Evolutionary conservation across 345 rosid species (phyloP), one percentile per base, ranked within the genome.

Genomic region (Balakata baccata): DNA sequence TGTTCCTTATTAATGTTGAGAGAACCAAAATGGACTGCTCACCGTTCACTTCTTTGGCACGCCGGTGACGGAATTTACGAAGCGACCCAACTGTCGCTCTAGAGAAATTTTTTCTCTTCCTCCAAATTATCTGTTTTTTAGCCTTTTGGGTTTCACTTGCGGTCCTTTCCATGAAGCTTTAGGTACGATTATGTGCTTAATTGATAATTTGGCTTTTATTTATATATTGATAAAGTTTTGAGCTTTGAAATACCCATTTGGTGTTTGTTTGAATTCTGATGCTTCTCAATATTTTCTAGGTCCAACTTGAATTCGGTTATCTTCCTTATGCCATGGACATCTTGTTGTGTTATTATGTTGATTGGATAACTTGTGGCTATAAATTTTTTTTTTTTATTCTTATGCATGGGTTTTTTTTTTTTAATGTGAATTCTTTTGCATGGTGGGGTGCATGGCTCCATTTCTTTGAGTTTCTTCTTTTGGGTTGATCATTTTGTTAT

Each of bases 41-140:
- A 68, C 85, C 84, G 72, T 74, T 77, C 83, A 61, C 81, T 78
- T 70, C 77, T 79, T 72, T 29, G 66, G 50, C 57, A 41, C 88
- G 74, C 85, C 82, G 82, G 74, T 76, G 82, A 77, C 81, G 64
- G 78, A 78, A 65, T 72, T 72, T 3, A 3, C 23, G 41, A 11
- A 45, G 60, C 49, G 8, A 66, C 59, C 73, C 52, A 63, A 75
- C 10, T 17, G 79, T 73, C 68, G 29, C 75, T 47, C 64, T 60
- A 16, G 49, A 17, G 29, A 43, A 61, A 51, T 66, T 51, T 66
- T 74, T 17, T 20, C 1, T 78, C n/a, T 61, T 34, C 75, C 66
- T 69, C n/a, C 51, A 69, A 80, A 37, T 37, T 60, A 71, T 79
- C 66, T 56, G 41, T 67, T 74, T 25, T 53, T 0, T 12, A 20